Base-by-base conservation (phyloP, 2,329 filamentous ascomycete genomes). In the Emmonsiellopsis sp. region DNA sequence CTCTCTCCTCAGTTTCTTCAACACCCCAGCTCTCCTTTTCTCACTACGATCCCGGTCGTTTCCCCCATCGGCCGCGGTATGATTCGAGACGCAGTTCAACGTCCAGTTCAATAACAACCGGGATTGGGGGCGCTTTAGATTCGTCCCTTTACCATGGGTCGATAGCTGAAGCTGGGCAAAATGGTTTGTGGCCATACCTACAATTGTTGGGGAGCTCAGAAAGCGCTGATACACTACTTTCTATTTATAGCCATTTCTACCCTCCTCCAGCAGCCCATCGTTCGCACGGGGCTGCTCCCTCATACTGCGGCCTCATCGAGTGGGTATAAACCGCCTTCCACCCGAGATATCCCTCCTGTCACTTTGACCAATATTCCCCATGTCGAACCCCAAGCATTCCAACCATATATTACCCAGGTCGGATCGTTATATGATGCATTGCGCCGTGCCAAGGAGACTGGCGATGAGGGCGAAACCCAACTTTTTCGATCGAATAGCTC, bases 261-360 rank as follows among this genome's bases (percentile, higher is more conserved):
- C 1, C 77, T 95, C 8, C 78, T 95, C 1, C 85, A 91, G 62
- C 84, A 87, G 11, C 86, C 89, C 2, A 60, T 60, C n/a, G 90
- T 92, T 58, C 84, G 91, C 65, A 85, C 84, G 0, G 91, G 92
- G 53, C 79, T 95, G 49, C 77, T 90, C 52, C 87, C 91, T 21
- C 86, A 94, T 68, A 86, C 85, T 0, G 77, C 84, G 2, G 83
- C 67, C 33, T 58, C 86, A 2, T 81, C 87, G 1, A 86, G 82
- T 62, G 77, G 84, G 11, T 88, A 93, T 63, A 92, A 86, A 61
- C 85, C 88, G 11, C 92, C 92, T 0, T 94, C 89, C 1, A 79
- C 87, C 14, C 83, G 83, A 68, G 92, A 98, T 66, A 98, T 98
- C 39, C 92, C 92, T 1, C 92, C 92, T 0, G 93, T 98, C 0